phyloP scores from a whole-genome alignment of 2,329 filamentous ascomycete species.

The Fusarium tjaetaba region DNA sequence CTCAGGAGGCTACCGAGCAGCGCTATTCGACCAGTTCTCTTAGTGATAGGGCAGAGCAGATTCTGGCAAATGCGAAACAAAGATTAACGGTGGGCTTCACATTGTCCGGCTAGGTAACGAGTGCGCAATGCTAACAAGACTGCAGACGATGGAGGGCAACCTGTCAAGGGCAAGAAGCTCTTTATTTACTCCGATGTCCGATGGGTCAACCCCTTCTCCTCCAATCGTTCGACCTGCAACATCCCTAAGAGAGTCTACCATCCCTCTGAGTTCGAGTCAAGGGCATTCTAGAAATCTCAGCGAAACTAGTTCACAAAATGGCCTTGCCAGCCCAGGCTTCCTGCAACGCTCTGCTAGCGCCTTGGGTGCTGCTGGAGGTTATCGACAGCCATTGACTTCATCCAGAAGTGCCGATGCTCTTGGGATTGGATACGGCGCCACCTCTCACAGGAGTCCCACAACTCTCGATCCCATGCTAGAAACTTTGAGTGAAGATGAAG shows the following conservation, averaged over 20 bases:
- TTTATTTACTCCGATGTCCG: constrained; percentile 59
- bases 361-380: constrained; percentile 66
- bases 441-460: constrained; percentile 52
- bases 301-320: constrained; percentile 44
- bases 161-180: constrained; percentile 80
- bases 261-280: constrained; percentile 34
- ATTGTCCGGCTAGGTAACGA: neutral
- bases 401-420: constrained; percentile 57
- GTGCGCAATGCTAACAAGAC: constrained; percentile 20
- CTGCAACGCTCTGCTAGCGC: constrained; percentile 72
- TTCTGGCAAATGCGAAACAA: constrained; percentile 91
- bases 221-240: constrained; percentile 50
- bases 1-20: constrained; percentile 56
- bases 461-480: constrained; percentile 59
- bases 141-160: constrained; percentile 92
- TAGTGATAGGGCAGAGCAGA: constrained; percentile 86
- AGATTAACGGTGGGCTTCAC: constrained; percentile 77
- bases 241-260: constrained; percentile 35
- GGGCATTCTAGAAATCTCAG: constrained; percentile 47
- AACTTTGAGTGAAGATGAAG: constrained; percentile 64
- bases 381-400: constrained; percentile 59
- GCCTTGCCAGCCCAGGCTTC: constrained; percentile 47
- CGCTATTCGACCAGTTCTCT: constrained; percentile 77
- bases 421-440: constrained; percentile 43
- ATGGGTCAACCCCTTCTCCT: constrained; percentile 64